Conservation (phyloP, 2,329 filamentous ascomycete genomes). For the Ophiostoma australiae region DNA sequence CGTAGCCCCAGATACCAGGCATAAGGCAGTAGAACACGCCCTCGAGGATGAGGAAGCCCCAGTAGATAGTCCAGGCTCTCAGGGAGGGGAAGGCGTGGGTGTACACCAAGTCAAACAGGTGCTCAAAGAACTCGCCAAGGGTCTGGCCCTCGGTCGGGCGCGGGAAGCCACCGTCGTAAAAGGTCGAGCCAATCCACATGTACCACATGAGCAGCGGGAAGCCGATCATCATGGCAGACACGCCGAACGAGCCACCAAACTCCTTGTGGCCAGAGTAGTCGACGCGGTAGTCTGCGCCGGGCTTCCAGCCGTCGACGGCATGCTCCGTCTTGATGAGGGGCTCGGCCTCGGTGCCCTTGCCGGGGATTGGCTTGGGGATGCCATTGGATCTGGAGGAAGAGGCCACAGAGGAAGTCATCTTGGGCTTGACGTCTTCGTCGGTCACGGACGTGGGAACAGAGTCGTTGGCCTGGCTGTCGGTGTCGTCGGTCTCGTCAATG, state of each 20-base stretch:
- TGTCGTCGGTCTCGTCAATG: slow-evolving; percentile 44
- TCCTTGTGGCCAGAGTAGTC: slow-evolving; percentile 65
- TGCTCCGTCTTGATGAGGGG: slow-evolving; percentile 32
- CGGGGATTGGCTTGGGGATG: slow-evolving; percentile 33
- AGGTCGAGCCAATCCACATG: slow-evolving; percentile 96
- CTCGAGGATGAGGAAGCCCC: slow-evolving; percentile 85
- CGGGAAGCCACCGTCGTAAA: slow-evolving; percentile 82
- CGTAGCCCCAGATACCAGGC: slow-evolving; percentile 81
- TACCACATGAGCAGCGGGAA: slow-evolving; percentile 98
- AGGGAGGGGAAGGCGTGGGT: slow-evolving; percentile 77
- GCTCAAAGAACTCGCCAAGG: slow-evolving; percentile 63
- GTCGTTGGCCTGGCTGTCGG: slow-evolving; percentile 22
- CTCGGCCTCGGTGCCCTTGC: slow-evolving; percentile 28
- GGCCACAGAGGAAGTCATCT: slow-evolving; percentile 28
- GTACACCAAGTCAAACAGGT: slow-evolving; percentile 69
- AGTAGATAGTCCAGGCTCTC: slow-evolving; percentile 90
- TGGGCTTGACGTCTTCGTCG: slow-evolving; percentile 31
- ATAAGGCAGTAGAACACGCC: slow-evolving; percentile 75
- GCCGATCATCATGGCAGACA: slow-evolving; percentile 77
- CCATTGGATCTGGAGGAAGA: slow-evolving; percentile 20
- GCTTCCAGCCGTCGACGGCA: slow-evolving; percentile 53
- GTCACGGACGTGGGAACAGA: neutral
- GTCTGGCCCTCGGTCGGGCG: slow-evolving; percentile 60
- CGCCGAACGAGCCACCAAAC: slow-evolving; percentile 83
- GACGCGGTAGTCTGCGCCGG: slow-evolving; percentile 56